These are phyloP conservation scores for Monosporascus sp. DNA, from an alignment of 2,329 filamentous ascomycete genomes.

Conservation along the genomic window DNA sequence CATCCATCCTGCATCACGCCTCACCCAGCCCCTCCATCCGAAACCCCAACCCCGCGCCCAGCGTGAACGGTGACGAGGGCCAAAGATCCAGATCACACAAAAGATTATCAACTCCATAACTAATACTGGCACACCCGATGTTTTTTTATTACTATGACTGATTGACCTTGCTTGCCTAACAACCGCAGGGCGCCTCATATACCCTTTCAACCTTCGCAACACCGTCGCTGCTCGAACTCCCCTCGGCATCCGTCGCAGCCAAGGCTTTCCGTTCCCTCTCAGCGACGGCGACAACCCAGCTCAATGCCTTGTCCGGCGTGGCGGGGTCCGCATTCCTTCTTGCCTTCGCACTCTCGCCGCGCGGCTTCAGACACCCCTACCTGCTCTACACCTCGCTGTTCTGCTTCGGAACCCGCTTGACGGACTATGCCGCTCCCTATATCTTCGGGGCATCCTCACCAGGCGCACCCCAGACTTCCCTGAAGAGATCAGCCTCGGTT, in stretches of 20 bases:
- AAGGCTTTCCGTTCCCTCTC: constrained; percentile 67
- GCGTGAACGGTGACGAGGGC: background rate
- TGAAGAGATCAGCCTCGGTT: constrained; percentile 25
- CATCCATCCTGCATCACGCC: background rate
- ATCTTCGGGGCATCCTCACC: constrained; percentile 27
- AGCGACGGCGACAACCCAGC: constrained; percentile 57
- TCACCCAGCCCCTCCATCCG: constrained; percentile 13
- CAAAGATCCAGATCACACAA: background rate
- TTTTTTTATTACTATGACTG: background rate
- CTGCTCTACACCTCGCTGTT: constrained; percentile 78
- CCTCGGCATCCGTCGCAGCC: constrained; percentile 65
- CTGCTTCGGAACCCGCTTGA: constrained; percentile 55
- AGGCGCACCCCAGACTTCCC: constrained; percentile 21
- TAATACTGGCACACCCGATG: constrained; percentile 3
- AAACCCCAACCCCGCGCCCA: constrained; percentile 16
- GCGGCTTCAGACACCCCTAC: constrained; percentile 76
- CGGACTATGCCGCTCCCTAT: constrained; percentile 43
- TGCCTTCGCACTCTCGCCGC: constrained; percentile 72
- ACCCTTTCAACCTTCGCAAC: constrained; percentile 73
- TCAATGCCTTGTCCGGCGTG: constrained; percentile 62
- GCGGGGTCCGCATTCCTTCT: constrained; percentile 68
- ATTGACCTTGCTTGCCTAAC: constrained; percentile 6
- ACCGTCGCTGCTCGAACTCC: constrained; percentile 74
- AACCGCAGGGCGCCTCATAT: constrained; percentile 75
- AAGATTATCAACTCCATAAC: constrained; percentile 5